phyloP scores from a whole-genome alignment of 2,329 filamentous ascomycete genomes.

The Hypoxylon sp. region DNA sequence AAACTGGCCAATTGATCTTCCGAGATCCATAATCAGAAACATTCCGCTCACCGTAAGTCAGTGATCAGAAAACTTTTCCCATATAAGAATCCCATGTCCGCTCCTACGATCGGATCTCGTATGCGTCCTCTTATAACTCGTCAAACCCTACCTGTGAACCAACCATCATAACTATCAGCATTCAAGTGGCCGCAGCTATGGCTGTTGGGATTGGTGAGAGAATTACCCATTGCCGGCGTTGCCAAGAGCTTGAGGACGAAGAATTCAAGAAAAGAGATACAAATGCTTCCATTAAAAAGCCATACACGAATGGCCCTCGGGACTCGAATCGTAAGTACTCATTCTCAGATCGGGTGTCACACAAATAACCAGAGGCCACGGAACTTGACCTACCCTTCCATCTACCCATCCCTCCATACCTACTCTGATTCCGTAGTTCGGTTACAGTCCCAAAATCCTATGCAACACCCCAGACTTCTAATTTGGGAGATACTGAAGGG shows the following conservation, averaged over 20 bases:
- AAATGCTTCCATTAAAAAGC: slow-evolving; percentile 8
- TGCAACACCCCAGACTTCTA: slow-evolving; percentile 25
- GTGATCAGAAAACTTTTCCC: slow-evolving; percentile 9
- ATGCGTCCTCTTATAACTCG: slow-evolving; percentile 17
- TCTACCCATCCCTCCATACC: slow-evolving; percentile 1
- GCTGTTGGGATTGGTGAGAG: slow-evolving; percentile 32
- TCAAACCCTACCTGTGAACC: slow-evolving; percentile 9
- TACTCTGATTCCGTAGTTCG: slow-evolving; percentile 1
- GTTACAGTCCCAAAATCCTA: slow-evolving; percentile 13
- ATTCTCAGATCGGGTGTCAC: background rate
- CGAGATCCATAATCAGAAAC: slow-evolving; percentile 34
- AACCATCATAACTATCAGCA: slow-evolving; percentile 1
- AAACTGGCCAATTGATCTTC: slow-evolving; percentile 37
- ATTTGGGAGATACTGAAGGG: slow-evolving; percentile 24
- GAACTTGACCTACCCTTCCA: slow-evolving; percentile 1
- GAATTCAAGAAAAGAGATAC: slow-evolving; percentile 32
- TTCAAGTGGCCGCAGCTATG: slow-evolving; percentile 31
- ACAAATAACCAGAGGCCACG: background rate
- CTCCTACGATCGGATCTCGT: slow-evolving; percentile 6
- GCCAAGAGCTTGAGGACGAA: slow-evolving; percentile 45
- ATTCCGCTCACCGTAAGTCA: slow-evolving; percentile 37
- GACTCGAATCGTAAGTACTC: slow-evolving; percentile 24
- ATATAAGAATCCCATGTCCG: slow-evolving; percentile 27
- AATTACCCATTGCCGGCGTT: slow-evolving; percentile 40
- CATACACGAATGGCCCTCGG: slow-evolving; percentile 8